Base-by-base conservation (phyloP, 768 basidiomycete species). In the Cytidiella melzeri region DNA sequence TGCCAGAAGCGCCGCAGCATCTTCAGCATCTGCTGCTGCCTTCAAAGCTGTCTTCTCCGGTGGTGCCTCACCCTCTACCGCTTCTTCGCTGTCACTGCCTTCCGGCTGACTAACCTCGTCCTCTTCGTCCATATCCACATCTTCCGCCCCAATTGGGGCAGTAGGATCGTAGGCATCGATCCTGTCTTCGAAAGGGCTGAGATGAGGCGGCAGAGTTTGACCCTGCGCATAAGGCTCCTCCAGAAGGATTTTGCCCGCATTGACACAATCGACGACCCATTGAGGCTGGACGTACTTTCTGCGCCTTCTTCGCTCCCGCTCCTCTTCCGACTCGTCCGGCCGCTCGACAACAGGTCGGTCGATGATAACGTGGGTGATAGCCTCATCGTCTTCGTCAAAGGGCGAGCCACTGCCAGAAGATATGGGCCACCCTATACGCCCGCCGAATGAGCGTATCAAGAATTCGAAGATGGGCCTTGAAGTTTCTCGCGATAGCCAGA, bases 191-290 rank as follows among this genome's bases (percentile, higher is more conserved):
- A 98, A 99, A 12, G 96, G 96, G 67, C 91, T 94, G 46, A 99
- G 66, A 71, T 99, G 96, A 23, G 96, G 93, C 2, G 96, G 96
- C 26, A 97, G 78, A 2, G 79, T 77, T 55, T 80, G 79, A 2
- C 93, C 96, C 61, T 92, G 93, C 20, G 73, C 75, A 63, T 98
- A 98, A 23, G 77, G 74, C 52, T 88, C 93, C 58, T 93, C 89
- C 1, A 91, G 76, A 24, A 97, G 74, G 51, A 95, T 76, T 64
- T 79, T 88, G 9, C 84, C 83, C 6, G 81, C 77, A 64, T 99
- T 99, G 63, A 96, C 83, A 65, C 89, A 96, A 64, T 99, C 96
- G 28, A 92, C 90, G 26, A 96, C 78, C 96, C 96, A 98, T 66
- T 98, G 95, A 10, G 96, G 96, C 66, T 98, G 96, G 15, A 98